These are phyloP conservation scores for Spathaspora girioi DNA, from an alignment of 805 yeast genomes.

Conservation along the genomic window DNA sequence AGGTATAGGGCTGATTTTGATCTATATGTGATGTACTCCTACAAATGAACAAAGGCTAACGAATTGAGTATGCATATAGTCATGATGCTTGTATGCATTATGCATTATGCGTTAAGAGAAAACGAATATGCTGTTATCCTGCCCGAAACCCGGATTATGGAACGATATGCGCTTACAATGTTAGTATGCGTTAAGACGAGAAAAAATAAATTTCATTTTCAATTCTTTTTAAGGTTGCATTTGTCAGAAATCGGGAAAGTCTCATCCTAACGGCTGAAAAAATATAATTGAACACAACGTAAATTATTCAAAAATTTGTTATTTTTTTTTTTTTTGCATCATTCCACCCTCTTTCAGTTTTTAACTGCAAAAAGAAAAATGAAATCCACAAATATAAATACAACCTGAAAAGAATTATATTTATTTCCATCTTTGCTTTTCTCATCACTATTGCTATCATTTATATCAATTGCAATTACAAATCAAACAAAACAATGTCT, in stretches of 20 bases:
- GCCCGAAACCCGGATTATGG: background rate
- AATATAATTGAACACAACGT: background rate
- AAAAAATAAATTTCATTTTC: background rate
- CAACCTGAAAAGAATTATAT: background rate
- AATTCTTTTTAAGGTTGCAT: background rate
- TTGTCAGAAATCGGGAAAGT: background rate
- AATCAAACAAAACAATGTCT: slow-evolving; percentile 17
- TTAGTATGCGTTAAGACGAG: background rate
- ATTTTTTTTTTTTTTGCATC: background rate
- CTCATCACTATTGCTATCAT: background rate
- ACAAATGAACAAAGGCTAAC: no score
- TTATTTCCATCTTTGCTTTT: background rate
- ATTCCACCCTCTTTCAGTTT: background rate
- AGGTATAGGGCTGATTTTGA: no score
- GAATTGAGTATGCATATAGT: background rate
- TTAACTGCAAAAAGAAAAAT: background rate
- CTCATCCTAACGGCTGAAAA: background rate
- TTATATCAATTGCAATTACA: background rate
- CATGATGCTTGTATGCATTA: background rate
- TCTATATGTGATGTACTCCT: no score
- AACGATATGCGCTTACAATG: slow-evolving; percentile 1
- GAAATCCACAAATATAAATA: background rate
- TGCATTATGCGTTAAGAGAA: background rate
- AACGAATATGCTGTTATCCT: background rate
- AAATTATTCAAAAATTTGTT: background rate